Percentiles rank a stretch among this genome's conserved stretches.
These are phyloP conservation scores for Fragaria iinumae DNA, from an alignment of 306 rosid species.

Conservation along the genomic window DNA sequence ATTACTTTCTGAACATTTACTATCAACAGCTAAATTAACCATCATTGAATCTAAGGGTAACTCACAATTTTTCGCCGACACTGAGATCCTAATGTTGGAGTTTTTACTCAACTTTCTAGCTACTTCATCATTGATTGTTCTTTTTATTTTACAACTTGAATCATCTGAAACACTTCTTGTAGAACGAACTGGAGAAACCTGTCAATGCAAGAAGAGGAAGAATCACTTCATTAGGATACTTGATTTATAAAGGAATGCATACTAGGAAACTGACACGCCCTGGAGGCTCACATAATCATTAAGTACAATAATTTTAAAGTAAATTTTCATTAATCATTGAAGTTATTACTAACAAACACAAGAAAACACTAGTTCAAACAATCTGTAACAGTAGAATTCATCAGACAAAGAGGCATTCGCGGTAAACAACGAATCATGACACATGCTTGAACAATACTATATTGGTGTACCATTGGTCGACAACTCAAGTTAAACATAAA, in stretches of 20 bases:
- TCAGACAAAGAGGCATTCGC: too few relatives aligned
- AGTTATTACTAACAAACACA: too few relatives aligned
- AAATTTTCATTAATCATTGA: too few relatives aligned
- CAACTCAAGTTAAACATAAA: too few relatives aligned
- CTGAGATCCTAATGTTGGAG: constrained; percentile 16
- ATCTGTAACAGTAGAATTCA: too few relatives aligned
- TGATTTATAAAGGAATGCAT: neutral
- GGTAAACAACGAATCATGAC: too few relatives aligned
- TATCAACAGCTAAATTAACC: constrained; percentile 10
- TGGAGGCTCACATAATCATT: too few relatives aligned
- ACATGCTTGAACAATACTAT: too few relatives aligned
- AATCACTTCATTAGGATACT: neutral
- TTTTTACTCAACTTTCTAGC: constrained; percentile 9
- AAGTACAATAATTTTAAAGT: too few relatives aligned
- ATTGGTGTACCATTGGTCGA: too few relatives aligned
- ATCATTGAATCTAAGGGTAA: constrained; percentile 3
- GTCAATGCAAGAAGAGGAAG: neutral
- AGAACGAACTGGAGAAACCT: constrained; percentile 24
- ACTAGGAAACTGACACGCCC: neutral
- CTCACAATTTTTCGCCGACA: constrained; percentile 4
- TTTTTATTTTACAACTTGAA: constrained; percentile 20
- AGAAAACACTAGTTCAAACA: too few relatives aligned
- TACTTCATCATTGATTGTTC: constrained; percentile 9
- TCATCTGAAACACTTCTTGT: constrained; percentile 21
- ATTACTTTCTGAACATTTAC: constrained; percentile 19